Evolutionary conservation across 306 rosid genomes (phyloP), one percentile per base, ranked within the genome.

Genomic region (Glycine latifolia): DNA sequence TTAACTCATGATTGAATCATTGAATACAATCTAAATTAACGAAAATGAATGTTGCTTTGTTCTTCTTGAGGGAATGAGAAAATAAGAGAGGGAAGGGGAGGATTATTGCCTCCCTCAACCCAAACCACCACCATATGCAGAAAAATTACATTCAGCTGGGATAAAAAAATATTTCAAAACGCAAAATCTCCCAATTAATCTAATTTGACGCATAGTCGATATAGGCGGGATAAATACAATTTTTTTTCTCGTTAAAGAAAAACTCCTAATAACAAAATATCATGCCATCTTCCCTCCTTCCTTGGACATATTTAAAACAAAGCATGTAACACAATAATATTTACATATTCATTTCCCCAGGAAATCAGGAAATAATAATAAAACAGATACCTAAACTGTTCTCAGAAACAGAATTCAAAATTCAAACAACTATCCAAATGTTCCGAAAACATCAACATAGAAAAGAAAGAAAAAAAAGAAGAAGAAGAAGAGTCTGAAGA

Each of bases 301-400:
- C 53, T 20, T 71, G 63, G 3, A 78, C 83, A 66, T 53, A 62
- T 47, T n/a, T 8, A 65, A 77, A 78, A 2, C 15, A 20, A 7
- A 43, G 47, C 62, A 71, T 11, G 15, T 10, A 14, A 17, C 20
- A 60, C 11, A 74, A 44, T 4, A 71, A 75, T 8, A 85, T 49
- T 8, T n/a, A 53, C 81, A 79, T 5, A 61, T 6, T 5, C 33
- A 44, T 14, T 67, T 73, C 12, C 4, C 33, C 39, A 4, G 39
- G 56, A 61, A 70, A 54, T 13, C 9, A 6, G 14, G 3, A 37
- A 71, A 78, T 11, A 59, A 31, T 7, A 35, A 50, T 17, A 5
- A 66, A 43, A 52, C 37, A 83, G 63, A 54, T 43, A 52, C 60
- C 12, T 11, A 56, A 62, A 46, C 17, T n/a, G 46, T 2, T 35